These are phyloP conservation scores for Chlorella sp. DNA, from an alignment of 139 green algal genomes.

Conservation along the genomic window DNA sequence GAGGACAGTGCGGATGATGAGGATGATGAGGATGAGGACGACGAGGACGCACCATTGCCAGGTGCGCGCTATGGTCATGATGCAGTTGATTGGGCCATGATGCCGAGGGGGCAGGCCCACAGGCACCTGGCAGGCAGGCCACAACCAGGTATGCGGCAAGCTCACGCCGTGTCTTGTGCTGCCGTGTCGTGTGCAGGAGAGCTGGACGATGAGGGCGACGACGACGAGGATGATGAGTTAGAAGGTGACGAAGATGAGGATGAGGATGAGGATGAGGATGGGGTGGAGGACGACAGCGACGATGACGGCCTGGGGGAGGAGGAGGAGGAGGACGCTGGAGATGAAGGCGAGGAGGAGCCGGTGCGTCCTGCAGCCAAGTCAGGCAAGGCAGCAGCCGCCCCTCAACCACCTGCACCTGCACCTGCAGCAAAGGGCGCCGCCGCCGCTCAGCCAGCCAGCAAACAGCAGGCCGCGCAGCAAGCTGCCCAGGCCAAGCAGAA, in stretches of 20 bases:
- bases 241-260: conserved; percentile 17
- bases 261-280: conserved; percentile 3
- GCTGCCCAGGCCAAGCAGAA: not conserved
- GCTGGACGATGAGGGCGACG: conserved; percentile 34
- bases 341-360: conserved; percentile 15
- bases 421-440: no score
- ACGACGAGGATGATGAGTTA: conserved; percentile 16
- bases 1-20: conserved; percentile 15
- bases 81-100: not conserved
- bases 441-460: not conserved
- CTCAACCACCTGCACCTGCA: not conserved
- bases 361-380: conserved; percentile 1
- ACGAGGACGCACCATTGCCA: conserved; percentile 34
- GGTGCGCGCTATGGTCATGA: conserved; percentile 22
- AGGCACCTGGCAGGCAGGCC: not conserved
- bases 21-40: conserved; percentile 18
- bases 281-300: conserved; percentile 19
- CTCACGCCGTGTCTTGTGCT: not conserved
- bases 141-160: not conserved
- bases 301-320: conserved; percentile 19
- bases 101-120: no score
- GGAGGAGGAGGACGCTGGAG: conserved; percentile 15
- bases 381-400: not conserved
- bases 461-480: conserved; percentile 6
- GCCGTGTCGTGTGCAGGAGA: conserved; percentile 26